phyloP scores from a whole-genome alignment of 2,329 filamentous ascomycete genomes.

The Aspergillus pseudotamarii region DNA sequence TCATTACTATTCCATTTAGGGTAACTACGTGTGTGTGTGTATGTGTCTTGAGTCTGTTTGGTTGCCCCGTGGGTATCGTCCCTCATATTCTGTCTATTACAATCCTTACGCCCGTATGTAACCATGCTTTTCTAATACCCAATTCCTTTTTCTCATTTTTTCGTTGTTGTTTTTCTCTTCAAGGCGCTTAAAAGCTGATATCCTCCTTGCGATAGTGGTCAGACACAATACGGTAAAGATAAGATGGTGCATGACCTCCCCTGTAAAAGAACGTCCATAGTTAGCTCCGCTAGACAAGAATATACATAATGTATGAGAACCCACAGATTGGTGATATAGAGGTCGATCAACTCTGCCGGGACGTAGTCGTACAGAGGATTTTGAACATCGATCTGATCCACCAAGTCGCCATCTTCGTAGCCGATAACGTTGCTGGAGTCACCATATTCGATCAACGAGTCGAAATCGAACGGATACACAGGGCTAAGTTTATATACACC shows the following conservation, averaged over 20 bases:
- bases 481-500: conserved; percentile 95
- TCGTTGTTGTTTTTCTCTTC: conserved; percentile 1
- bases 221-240: conserved; percentile 66
- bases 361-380: conserved; percentile 84
- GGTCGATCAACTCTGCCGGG: conserved; percentile 66
- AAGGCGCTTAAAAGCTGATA: conserved; percentile 48
- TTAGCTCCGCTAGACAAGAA: conserved; percentile 10
- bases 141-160: conserved; percentile 5
- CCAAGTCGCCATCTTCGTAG: conserved; percentile 77
- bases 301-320: conserved; percentile 33
- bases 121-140: background rate
- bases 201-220: conserved; percentile 68
- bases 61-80: conserved; percentile 16
- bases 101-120: conserved; percentile 14
- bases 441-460: conserved; percentile 82
- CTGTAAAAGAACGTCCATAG: conserved; percentile 35
- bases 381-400: conserved; percentile 75
- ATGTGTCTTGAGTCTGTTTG: background rate
- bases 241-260: conserved; percentile 65
- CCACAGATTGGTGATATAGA: conserved; percentile 76
- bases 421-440: conserved; percentile 74
- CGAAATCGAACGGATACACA: conserved; percentile 80
- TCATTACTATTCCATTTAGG: conserved; percentile 2
- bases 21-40: background rate
- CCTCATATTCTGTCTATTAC: conserved; percentile 19